phyloP scores from a whole-genome alignment of 192 early-diverging fungal genomes.

The Spizellomyces punctatus region DNA sequence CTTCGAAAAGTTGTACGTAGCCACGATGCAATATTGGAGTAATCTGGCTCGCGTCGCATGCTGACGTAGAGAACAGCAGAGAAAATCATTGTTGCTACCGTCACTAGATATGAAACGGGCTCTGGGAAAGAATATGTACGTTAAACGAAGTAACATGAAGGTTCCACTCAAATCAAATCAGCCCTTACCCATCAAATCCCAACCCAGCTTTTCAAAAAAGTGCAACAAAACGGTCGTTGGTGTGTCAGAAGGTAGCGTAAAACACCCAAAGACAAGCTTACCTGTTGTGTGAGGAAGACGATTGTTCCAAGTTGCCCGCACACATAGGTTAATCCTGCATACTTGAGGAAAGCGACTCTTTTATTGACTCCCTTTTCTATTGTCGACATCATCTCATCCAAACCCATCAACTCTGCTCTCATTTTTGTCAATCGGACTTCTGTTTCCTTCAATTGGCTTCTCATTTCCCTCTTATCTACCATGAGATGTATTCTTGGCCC shows the following conservation, averaged over 20 bases:
- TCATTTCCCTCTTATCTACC: background rate
- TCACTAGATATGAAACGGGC: constrained; percentile 24
- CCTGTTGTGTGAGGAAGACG: constrained; percentile 30
- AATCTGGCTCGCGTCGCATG: constrained; percentile 21
- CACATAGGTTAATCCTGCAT: constrained; percentile 16
- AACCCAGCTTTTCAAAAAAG: constrained; percentile 10
- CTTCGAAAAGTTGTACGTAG: constrained; percentile 1
- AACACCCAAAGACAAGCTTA: background rate
- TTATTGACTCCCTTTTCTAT: background rate
- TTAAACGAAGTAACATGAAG: background rate
- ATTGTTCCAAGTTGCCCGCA: constrained; percentile 15
- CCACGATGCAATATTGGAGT: constrained; percentile 17
- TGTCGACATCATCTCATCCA: background rate
- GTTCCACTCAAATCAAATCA: background rate
- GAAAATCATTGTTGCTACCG: constrained; percentile 11
- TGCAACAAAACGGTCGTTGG: background rate
- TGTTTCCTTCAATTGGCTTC: background rate
- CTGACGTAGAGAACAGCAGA: constrained; percentile 14
- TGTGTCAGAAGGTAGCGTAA: background rate
- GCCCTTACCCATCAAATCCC: constrained; percentile 31
- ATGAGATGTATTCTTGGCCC: background rate
- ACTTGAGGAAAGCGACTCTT: constrained; percentile 7
- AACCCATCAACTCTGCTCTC: background rate
- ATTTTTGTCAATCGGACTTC: background rate
- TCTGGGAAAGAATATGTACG: constrained; percentile 4